A percentile compares a stretch with the other conserved stretches of the same genome.
Evolutionary conservation across 306 rosid species (phyloP).

Genomic region (Gastrolobium bilobum): DNA sequence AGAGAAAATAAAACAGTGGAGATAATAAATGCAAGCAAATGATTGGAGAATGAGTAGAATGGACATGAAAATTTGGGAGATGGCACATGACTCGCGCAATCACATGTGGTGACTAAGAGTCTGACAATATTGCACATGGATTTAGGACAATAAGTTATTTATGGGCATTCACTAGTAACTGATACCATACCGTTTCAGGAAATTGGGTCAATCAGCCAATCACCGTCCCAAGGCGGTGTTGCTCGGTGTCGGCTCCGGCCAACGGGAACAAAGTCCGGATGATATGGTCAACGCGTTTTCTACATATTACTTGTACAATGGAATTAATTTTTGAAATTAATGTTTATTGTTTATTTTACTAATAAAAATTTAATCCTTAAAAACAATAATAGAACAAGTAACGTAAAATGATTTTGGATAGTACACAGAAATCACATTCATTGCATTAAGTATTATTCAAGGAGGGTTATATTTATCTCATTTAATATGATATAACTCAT

Average conservation of each 20-base stretch:
- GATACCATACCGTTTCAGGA: constrained; percentile 3
- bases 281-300: not conserved
- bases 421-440: too few species aligned
- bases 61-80: not conserved
- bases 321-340: too few species aligned
- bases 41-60: constrained; percentile 42
- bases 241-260: constrained; percentile 28
- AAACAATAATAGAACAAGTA: too few species aligned
- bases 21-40: constrained; percentile 32
- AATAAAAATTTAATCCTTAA: too few species aligned
- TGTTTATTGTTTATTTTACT: too few species aligned
- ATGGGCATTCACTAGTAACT: not conserved
- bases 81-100: not conserved
- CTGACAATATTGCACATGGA: constrained; percentile 1
- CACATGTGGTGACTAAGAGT: constrained; percentile 6
- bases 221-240: constrained; percentile 21
- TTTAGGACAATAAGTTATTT: not conserved
- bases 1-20: not conserved
- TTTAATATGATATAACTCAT: too few species aligned
- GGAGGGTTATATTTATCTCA: too few species aligned
- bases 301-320: not conserved
- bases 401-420: too few species aligned
- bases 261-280: constrained; percentile 4
- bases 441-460: too few species aligned
- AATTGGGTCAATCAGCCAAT: constrained; percentile 22